phyloP scores from a whole-genome alignment of 129 eudicot species.

The Pittosporum tobira region DNA sequence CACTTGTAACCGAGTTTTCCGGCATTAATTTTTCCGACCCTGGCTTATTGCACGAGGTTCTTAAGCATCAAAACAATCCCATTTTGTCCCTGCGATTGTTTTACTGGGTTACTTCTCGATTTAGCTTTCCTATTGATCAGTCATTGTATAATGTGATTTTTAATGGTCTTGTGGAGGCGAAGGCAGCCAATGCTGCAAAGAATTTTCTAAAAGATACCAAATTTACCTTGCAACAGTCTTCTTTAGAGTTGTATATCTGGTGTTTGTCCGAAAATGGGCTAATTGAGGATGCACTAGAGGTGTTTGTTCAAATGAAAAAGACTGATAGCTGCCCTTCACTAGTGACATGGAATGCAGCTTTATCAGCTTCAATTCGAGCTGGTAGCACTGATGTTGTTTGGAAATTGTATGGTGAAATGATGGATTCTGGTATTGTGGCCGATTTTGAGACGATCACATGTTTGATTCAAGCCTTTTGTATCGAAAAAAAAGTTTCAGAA shows the following conservation, averaged over 20 bases:
- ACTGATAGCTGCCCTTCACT: slow-evolving; percentile 29
- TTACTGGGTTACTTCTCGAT: slow-evolving; percentile 35
- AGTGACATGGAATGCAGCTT: slow-evolving; percentile 49
- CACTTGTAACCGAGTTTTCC: slow-evolving; percentile 47
- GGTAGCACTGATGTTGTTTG: slow-evolving; percentile 47
- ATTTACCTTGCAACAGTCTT: slow-evolving; percentile 33
- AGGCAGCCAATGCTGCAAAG: slow-evolving; percentile 46
- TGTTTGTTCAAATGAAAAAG: slow-evolving; percentile 35
- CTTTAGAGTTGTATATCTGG: slow-evolving; percentile 32
- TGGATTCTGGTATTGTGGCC: slow-evolving; percentile 36
- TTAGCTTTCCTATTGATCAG: slow-evolving; percentile 35
- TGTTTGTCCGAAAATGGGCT: slow-evolving; percentile 52
- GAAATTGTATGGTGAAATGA: slow-evolving; percentile 62
- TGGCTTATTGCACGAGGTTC: slow-evolving; percentile 30
- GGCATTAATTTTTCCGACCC: slow-evolving; percentile 43
- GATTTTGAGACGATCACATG: slow-evolving; percentile 49
- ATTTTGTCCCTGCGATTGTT: slow-evolving; percentile 43
- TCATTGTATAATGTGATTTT: slow-evolving; percentile 32
- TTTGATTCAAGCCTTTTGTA: slow-evolving; percentile 59
- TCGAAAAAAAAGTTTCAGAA: slow-evolving; percentile 31
- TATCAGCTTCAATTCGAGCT: slow-evolving; percentile 27
- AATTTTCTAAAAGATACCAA: slow-evolving; percentile 27
- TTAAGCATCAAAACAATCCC: slow-evolving; percentile 37
- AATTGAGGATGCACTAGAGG: slow-evolving; percentile 48
- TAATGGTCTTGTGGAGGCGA: slow-evolving; percentile 36